Conservation (phyloP, 2,329 filamentous ascomycete genomes). For the Diaporthe nobilis region DNA sequence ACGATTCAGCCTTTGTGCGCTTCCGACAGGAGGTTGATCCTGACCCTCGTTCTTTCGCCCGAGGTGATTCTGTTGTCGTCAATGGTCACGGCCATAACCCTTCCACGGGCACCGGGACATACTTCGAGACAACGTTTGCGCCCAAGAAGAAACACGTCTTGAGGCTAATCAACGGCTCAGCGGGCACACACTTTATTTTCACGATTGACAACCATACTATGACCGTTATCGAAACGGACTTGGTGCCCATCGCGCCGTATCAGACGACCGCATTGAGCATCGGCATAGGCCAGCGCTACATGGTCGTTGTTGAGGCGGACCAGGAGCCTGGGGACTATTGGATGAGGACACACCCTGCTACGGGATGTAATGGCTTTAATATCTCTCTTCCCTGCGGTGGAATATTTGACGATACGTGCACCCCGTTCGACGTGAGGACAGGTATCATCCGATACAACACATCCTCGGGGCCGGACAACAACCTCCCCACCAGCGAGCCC, state of each 20-base stretch:
- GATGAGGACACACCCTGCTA: slow-evolving; percentile 46
- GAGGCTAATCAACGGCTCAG: slow-evolving; percentile 59
- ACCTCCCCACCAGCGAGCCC: slow-evolving; percentile 37
- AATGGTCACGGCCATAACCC: slow-evolving; percentile 51
- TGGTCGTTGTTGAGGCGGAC: slow-evolving; percentile 57
- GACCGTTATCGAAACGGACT: slow-evolving; percentile 61
- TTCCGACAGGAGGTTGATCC: slow-evolving; percentile 43
- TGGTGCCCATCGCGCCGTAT: slow-evolving; percentile 59
- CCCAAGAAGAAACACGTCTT: slow-evolving; percentile 58
- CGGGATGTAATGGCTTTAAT: slow-evolving; percentile 42
- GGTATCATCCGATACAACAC: slow-evolving; percentile 45
- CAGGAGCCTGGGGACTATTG: slow-evolving; percentile 44
- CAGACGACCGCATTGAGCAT: slow-evolving; percentile 45
- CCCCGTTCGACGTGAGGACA: slow-evolving; percentile 40
- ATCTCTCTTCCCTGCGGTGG: slow-evolving; percentile 18
- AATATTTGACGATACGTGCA: slow-evolving; percentile 34
- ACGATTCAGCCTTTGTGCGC: slow-evolving; percentile 45
- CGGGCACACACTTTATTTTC: slow-evolving; percentile 54
- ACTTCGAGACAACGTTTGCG: slow-evolving; percentile 44
- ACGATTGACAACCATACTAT: slow-evolving; percentile 63
- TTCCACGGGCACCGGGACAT: slow-evolving; percentile 40
- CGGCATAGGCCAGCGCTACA: slow-evolving; percentile 53
- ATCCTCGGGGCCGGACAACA: slow-evolving; percentile 34
- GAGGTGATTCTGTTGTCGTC: slow-evolving; percentile 52
- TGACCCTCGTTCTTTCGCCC: slow-evolving; percentile 14